These are phyloP conservation scores for Coemansia aciculifera DNA, from an alignment of 192 early-diverging fungal species.

Conservation along the genomic window DNA sequence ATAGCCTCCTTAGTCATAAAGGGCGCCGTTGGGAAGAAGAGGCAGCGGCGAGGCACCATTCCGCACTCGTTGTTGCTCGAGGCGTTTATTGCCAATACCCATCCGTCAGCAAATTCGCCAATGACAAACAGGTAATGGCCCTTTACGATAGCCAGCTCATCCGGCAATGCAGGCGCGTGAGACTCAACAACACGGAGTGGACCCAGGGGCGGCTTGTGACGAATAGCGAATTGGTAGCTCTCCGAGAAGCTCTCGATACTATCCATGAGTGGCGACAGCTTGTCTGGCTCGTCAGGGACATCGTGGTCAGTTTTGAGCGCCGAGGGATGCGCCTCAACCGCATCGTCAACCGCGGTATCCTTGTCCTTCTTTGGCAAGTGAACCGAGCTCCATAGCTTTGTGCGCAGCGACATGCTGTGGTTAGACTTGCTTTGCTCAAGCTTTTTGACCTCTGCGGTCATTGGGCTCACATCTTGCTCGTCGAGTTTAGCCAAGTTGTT, in stretches of 20 bases:
- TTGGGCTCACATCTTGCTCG: not conserved
- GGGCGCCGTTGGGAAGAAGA: constrained; percentile 43
- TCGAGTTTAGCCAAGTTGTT: not conserved
- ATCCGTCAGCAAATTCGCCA: constrained; percentile 53
- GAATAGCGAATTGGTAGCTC: constrained; percentile 47
- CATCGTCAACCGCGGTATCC: not conserved
- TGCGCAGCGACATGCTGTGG: constrained; percentile 13
- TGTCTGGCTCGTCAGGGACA: not conserved
- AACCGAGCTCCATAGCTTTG: constrained; percentile 10
- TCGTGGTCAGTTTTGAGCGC: not conserved
- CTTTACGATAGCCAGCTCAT: constrained; percentile 31
- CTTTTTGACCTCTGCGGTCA: not conserved
- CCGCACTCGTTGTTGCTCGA: constrained; percentile 39
- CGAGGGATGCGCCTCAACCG: not conserved
- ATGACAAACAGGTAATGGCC: constrained; percentile 38
- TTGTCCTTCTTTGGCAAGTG: not conserved
- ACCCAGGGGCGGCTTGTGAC: constrained; percentile 46
- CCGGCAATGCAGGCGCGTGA: constrained; percentile 29
- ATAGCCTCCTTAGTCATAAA: constrained; percentile 38
- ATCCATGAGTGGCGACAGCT: constrained; percentile 18
- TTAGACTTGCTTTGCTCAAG: not conserved
- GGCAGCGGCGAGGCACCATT: constrained; percentile 49
- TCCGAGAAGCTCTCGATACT: constrained; percentile 51
- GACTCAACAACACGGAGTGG: constrained; percentile 37
- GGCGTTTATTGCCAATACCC: constrained; percentile 42